phyloP scores from a whole-genome alignment of 768 basidiomycete genomes.

The Mycena kentingensis region DNA sequence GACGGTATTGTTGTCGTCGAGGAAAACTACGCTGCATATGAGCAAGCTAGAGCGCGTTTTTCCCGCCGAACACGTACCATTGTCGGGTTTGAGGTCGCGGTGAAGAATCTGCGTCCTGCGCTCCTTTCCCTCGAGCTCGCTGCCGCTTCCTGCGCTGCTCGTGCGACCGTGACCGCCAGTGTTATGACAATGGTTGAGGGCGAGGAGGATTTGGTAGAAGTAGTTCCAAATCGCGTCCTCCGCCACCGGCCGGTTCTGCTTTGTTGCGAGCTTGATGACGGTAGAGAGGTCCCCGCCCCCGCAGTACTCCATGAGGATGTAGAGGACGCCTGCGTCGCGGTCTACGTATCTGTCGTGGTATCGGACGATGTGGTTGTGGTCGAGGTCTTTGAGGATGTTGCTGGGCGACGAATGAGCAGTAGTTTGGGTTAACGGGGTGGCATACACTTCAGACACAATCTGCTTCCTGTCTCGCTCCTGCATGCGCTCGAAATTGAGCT shows the following conservation, averaged over 20 bases:
- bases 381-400: conserved; percentile 93
- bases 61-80: conserved; percentile 57
- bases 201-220: conserved; percentile 89
- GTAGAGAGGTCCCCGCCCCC: conserved; percentile 92
- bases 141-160: conserved; percentile 37
- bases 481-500: conserved; percentile 98
- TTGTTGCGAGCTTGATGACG: conserved; percentile 78
- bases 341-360: conserved; percentile 94
- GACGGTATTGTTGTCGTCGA: conserved; percentile 80
- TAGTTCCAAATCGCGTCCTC: conserved; percentile 97
- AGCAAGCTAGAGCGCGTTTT: not conserved
- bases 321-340: conserved; percentile 84
- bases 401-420: conserved; percentile 43
- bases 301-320: conserved; percentile 99
- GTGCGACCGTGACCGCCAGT: conserved; percentile 60
- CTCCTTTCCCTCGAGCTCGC: conserved; percentile 48
- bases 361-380: conserved; percentile 95
- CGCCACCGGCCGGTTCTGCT: conserved; percentile 69
- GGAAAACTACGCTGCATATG: conserved; percentile 64
- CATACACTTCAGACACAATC: conserved; percentile 97
- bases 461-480: conserved; percentile 94
- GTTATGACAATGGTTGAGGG: conserved; percentile 91
- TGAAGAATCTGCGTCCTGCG: conserved; percentile 81
- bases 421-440: conserved; percentile 16
- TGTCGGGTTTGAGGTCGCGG: conserved; percentile 96